These are phyloP conservation scores for Cutaneotrichosporon mucoides DNA, from an alignment of 1,284 basidiomycete genomes.

Conservation along the genomic window DNA sequence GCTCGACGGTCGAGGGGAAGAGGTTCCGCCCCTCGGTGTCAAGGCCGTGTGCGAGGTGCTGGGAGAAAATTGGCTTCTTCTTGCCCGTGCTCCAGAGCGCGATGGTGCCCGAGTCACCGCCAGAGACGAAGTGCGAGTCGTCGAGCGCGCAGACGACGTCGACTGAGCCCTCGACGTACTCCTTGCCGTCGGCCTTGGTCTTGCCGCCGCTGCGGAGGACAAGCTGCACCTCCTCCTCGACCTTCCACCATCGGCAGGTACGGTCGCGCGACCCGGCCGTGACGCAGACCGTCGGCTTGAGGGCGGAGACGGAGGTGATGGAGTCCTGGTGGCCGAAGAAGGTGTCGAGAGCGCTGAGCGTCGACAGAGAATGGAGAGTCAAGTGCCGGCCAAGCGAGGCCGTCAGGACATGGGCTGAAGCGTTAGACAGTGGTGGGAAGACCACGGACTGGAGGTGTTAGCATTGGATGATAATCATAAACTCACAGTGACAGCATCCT, in stretches of 20 bases:
- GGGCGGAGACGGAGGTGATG: slow-evolving; percentile 69
- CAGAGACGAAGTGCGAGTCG: slow-evolving; percentile 84
- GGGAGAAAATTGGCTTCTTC: slow-evolving; percentile 90
- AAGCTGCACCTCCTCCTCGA: slow-evolving; percentile 90
- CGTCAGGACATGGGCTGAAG: slow-evolving; percentile 78
- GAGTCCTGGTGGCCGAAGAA: slow-evolving; percentile 96
- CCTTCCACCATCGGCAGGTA: slow-evolving; percentile 92
- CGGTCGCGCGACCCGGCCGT: slow-evolving; percentile 87
- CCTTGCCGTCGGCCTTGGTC: slow-evolving; percentile 46
- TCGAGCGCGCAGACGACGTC: slow-evolving; percentile 94
- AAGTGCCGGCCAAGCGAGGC: slow-evolving; percentile 87
- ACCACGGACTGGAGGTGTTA: slow-evolving; percentile 57
- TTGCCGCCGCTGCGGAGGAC: slow-evolving; percentile 90
- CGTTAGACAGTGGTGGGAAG: slow-evolving; percentile 64
- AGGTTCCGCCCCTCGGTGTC: slow-evolving; percentile 21
- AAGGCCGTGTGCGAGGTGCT: slow-evolving; percentile 75
- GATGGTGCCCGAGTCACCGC: slow-evolving; percentile 91
- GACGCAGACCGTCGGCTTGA: slow-evolving; percentile 78
- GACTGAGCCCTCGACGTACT: slow-evolving; percentile 75
- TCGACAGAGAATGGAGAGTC: slow-evolving; percentile 81
- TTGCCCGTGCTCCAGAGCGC: slow-evolving; percentile 89
- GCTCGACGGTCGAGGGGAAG: slow-evolving; percentile 62
- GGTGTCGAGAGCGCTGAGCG: slow-evolving; percentile 91
- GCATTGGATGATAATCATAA: too few relatives aligned
- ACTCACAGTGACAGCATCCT: slow-evolving; percentile 77